phyloP scores from a whole-genome alignment of 371 early-diverging fungal species.

The Saksenaea vasiformis region DNA sequence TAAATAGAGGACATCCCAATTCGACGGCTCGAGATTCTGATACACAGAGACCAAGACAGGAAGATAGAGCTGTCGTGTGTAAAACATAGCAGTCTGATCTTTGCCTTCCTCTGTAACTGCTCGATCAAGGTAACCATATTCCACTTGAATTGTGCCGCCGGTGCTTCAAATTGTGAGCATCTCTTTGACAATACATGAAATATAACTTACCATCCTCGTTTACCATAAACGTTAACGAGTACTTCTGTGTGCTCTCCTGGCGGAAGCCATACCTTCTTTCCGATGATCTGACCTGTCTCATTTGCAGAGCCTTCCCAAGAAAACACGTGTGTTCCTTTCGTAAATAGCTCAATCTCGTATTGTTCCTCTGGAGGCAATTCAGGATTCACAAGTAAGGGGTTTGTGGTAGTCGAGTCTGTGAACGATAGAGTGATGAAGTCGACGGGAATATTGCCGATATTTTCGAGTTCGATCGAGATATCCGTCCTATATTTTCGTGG shows the following conservation, averaged over 20 bases:
- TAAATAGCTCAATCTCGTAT: conserved; percentile 76
- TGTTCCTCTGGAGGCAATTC: conserved; percentile 70
- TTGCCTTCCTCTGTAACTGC: conserved; percentile 6
- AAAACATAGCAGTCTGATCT: conserved; percentile 40
- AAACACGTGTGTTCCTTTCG: conserved; percentile 65
- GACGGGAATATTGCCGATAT: conserved; percentile 70
- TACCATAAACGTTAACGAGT: conserved; percentile 76
- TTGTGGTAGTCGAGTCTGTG: conserved; percentile 59
- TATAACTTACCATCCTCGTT: conserved; percentile 63
- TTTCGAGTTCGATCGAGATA: conserved; percentile 68
- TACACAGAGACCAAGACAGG: conserved; percentile 77
- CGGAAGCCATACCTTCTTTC: conserved; percentile 49
- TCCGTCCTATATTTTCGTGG: conserved; percentile 39
- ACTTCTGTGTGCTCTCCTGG: conserved; percentile 62
- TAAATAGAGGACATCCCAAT: conserved; percentile 68
- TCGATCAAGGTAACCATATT: conserved; percentile 67
- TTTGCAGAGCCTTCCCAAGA: conserved; percentile 58
- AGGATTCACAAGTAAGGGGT: conserved; percentile 41
- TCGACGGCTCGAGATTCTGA: conserved; percentile 62
- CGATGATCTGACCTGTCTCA: conserved; percentile 23
- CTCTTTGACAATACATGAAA: neutral
- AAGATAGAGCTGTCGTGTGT: conserved; percentile 68
- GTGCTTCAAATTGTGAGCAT: conserved; percentile 39
- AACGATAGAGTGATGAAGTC: conserved; percentile 73
- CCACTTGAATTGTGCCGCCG: conserved; percentile 74